Conservation (phyloP, 1,284 basidiomycete species). For the Tilletia horrida region DNA sequence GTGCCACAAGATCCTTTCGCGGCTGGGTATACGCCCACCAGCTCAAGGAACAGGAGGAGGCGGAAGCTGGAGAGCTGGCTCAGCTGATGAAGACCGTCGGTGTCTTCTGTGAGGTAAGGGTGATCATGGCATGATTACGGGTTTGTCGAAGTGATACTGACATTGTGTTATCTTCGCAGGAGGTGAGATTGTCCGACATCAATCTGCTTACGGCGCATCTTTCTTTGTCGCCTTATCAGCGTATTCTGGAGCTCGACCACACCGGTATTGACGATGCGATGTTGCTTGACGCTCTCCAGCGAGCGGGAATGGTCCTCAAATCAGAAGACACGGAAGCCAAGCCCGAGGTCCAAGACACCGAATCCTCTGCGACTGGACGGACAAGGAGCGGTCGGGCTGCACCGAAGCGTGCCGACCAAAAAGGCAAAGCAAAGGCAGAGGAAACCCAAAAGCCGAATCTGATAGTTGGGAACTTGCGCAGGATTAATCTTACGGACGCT, state of each 20-base stretch:
- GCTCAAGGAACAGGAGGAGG: neutral
- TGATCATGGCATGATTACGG: neutral
- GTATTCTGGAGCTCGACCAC: constrained; percentile 5
- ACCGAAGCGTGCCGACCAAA: neutral
- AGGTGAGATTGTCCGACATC: constrained; percentile 3
- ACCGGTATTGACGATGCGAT: neutral
- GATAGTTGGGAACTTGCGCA: neutral
- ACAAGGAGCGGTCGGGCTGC: neutral
- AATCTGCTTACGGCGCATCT: neutral
- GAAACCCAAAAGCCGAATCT: neutral
- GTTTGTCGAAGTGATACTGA: neutral
- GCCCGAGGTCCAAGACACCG: neutral
- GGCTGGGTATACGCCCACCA: neutral
- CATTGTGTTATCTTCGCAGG: neutral
- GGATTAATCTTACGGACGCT: neutral
- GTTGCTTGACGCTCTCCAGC: neutral
- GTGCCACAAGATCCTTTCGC: neutral
- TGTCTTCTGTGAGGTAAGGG: constrained; percentile 6
- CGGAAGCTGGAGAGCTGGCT: neutral
- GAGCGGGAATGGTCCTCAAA: neutral
- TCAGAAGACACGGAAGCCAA: neutral
- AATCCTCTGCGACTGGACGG: neutral
- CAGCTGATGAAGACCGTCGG: constrained; percentile 4
- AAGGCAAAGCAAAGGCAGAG: neutral
- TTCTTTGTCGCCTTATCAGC: neutral